Percentiles rank a stretch among this genome's conserved stretches.
Conservation (phyloP, 805 yeast genomes). For the Ogataea corticis region DNA sequence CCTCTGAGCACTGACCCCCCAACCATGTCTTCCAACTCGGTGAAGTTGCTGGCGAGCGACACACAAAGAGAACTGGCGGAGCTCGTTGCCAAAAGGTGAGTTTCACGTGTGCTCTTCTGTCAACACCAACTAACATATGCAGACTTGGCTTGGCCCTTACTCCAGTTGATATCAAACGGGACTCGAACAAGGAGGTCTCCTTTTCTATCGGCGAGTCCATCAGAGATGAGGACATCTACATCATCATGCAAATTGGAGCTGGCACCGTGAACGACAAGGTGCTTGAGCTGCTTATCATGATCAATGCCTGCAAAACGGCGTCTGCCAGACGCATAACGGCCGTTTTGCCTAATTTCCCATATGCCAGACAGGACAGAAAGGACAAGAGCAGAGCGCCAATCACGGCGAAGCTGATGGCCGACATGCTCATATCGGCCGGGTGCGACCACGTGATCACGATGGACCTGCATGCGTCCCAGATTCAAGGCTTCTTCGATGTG, state of each 20-base stretch:
- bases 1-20: not conserved
- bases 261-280: conserved; percentile 77
- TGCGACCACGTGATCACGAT: conserved; percentile 84
- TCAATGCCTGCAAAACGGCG: conserved; percentile 80
- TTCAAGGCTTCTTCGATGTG: conserved; percentile 80
- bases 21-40: conserved; percentile 71
- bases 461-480: conserved; percentile 89
- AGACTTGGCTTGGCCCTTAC: conserved; percentile 61
- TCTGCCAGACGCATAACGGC: conserved; percentile 83
- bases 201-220: conserved; percentile 80
- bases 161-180: conserved; percentile 63
- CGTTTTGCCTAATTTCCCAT: conserved; percentile 79
- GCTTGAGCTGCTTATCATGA: conserved; percentile 72
- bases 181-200: conserved; percentile 71
- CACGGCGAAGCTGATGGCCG: conserved; percentile 83
- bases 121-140: not conserved
- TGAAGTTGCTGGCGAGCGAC: conserved; percentile 67
- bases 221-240: conserved; percentile 81
- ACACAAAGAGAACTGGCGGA: conserved; percentile 69
- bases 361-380: conserved; percentile 87
- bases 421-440: conserved; percentile 79
- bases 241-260: conserved; percentile 77
- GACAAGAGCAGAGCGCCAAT: conserved; percentile 85
- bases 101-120: not conserved
- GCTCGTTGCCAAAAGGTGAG: conserved; percentile 52